Percentiles rank a stretch among this genome's conserved stretches.
These are phyloP conservation scores for Entoloma clypeatum DNA, from an alignment of 1,284 basidiomycete genomes.

Conservation along the genomic window DNA sequence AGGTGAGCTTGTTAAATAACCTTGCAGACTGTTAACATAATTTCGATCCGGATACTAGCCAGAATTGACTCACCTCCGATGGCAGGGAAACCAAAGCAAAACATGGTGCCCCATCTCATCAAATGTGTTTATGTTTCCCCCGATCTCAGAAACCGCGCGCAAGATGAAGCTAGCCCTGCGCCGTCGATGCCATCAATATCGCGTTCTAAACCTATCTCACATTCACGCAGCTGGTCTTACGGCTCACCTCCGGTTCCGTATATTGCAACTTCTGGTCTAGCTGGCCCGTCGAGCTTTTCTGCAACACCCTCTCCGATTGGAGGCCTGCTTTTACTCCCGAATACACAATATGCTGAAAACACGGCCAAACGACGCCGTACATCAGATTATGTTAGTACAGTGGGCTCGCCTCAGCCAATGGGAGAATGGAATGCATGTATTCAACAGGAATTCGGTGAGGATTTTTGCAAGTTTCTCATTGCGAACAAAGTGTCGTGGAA, in stretches of 20 bases:
- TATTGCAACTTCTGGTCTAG: too few relatives aligned
- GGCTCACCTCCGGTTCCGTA: neutral
- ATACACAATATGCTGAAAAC: neutral
- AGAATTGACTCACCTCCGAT: too few relatives aligned
- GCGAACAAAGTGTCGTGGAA: slow-evolving; percentile 21
- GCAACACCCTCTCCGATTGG: too few relatives aligned
- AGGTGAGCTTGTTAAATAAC: neutral
- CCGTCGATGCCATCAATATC: neutral
- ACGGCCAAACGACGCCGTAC: neutral
- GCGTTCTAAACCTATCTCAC: neutral
- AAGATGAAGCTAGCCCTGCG: neutral
- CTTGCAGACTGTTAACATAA: neutral
- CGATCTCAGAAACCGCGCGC: neutral
- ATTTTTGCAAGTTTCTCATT: slow-evolving; percentile 22
- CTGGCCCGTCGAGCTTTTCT: too few relatives aligned
- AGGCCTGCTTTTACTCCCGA: too few relatives aligned
- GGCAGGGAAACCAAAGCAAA: slow-evolving; percentile 3
- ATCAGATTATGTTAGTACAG: too few relatives aligned
- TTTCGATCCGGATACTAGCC: neutral
- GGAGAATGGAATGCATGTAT: slow-evolving; percentile 4
- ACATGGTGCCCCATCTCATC: slow-evolving; percentile 3
- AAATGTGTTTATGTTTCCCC: slow-evolving; percentile 3
- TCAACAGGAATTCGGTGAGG: slow-evolving; percentile 15
- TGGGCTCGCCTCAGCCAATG: too few relatives aligned
- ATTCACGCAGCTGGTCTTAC: neutral